A percentile compares a stretch with the other conserved stretches of the same genome.
Conservation (phyloP, 495 filamentous ascomycete species). For the Aspergillus steynii region DNA sequence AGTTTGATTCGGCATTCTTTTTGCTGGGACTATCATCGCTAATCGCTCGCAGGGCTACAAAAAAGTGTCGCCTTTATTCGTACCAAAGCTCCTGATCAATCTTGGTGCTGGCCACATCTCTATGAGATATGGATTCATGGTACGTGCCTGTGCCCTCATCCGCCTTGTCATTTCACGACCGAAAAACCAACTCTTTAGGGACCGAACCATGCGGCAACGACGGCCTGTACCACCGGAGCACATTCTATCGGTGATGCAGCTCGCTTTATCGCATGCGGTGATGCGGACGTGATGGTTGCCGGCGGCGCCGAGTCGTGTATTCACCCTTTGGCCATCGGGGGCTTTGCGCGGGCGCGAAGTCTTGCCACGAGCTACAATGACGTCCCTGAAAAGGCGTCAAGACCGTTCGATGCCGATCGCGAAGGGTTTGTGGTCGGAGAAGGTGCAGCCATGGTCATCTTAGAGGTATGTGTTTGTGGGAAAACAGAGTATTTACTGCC, state of each 20-base stretch:
- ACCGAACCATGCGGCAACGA: slow-evolving; percentile 88
- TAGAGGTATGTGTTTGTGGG: slow-evolving; percentile 60
- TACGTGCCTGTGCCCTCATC: slow-evolving; percentile 19
- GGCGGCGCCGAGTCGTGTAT: slow-evolving; percentile 95
- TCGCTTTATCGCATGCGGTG: slow-evolving; percentile 84
- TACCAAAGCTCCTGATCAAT: slow-evolving; percentile 91
- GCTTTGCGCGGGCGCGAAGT: slow-evolving; percentile 85
- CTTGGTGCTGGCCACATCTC: slow-evolving; percentile 91
- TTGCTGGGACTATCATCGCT: not conserved
- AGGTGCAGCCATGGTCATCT: slow-evolving; percentile 81
- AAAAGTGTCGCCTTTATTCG: slow-evolving; percentile 90
- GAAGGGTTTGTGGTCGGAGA: slow-evolving; percentile 91
- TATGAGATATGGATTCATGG: slow-evolving; percentile 86
- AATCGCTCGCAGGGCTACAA: slow-evolving; percentile 66
- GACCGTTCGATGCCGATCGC: slow-evolving; percentile 84
- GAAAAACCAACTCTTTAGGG: slow-evolving; percentile 48
- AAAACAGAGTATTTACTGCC: not conserved
- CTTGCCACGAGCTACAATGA: slow-evolving; percentile 80
- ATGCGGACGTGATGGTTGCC: slow-evolving; percentile 92
- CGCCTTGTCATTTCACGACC: not conserved
- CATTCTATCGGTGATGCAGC: slow-evolving; percentile 92
- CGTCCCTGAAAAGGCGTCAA: slow-evolving; percentile 67
- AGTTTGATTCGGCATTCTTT: slow-evolving; percentile 24
- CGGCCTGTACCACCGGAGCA: slow-evolving; percentile 92
- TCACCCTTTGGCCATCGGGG: slow-evolving; percentile 87